Base-by-base conservation (phyloP, 2,329 filamentous ascomycete genomes). In the Aureobasidium sp. region DNA sequence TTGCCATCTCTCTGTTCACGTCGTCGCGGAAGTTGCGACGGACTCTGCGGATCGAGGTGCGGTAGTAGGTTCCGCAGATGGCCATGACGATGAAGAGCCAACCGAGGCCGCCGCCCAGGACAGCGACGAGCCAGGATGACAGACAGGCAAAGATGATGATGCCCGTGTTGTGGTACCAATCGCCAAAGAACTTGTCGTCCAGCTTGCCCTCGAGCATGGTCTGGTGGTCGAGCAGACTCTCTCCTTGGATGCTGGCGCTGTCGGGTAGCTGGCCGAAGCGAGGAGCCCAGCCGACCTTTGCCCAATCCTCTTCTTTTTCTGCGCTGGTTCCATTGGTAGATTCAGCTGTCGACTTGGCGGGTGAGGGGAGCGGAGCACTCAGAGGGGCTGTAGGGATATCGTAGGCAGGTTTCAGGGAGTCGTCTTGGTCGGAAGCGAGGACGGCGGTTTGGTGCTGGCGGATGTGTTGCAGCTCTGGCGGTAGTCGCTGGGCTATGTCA, bases 81-180 rank as follows among this genome's bases (percentile, higher is more conserved):
- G 91, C 89, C 90, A 97, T 96, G 72, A 99, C 82, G 67, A 97
- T 84, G 69, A 97, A 88, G 64, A 99, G 81, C 93, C 93, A 99
- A 62, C 85, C 92, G 14, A 99, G 81, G 25, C 94, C 94, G 64
- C 94, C 94, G 47, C 95, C 94, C 10, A 99, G 79, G 25, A 93
- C 81, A 34, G 92, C 93, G 41, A 97, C 81, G 4, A 96, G 81
- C 92, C 93, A 99, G 27, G 93, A 96, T 34, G 85, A 80, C 57
- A 99, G 79, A 72, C 91, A 97, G 57, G 93, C 91, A 71, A 99
- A 97, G 66, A 93, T 81, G 71, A 99, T 97, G 64, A 99, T 79
- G n/a, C 81, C 94, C 3, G 92, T 86, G 74, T 99, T 99, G 75
- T 99, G 92, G 74, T 97, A 99, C 94, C 94, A 99, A 73, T 97